Percentiles rank a stretch among this genome's conserved stretches.
These are phyloP conservation scores for Brachypodium distachyon DNA, from an alignment of 202 grass and related monocot genomes.

Conservation along the genomic window DNA sequence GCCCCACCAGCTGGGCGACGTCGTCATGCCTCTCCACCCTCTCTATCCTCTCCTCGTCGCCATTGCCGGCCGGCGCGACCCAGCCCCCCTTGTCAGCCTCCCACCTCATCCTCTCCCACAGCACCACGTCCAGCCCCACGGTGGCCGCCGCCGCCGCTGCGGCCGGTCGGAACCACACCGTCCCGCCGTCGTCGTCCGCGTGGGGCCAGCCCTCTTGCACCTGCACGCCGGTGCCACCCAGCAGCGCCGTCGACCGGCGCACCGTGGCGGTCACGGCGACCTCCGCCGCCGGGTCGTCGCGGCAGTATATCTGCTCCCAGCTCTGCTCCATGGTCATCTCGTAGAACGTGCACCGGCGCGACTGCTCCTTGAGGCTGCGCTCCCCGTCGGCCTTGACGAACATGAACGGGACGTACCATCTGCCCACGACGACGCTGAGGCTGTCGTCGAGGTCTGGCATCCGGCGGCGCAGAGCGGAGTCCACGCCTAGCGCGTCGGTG, in stretches of 20 bases:
- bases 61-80: neutral
- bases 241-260: neutral
- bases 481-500: neutral
- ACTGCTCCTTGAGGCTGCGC: neutral
- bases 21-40: constrained; percentile 23
- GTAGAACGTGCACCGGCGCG: constrained; percentile 17
- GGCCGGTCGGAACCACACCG: constrained; percentile 31
- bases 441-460: neutral
- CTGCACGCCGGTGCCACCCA: neutral
- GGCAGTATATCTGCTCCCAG: constrained; percentile 20
- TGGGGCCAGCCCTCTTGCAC: neutral
- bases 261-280: constrained; percentile 9
- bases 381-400: constrained; percentile 15
- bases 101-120: constrained; percentile 44
- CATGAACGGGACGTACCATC: constrained; percentile 41
- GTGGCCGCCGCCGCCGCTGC: neutral
- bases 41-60: constrained; percentile 8
- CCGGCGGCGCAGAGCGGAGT: neutral
- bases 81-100: constrained; percentile 20
- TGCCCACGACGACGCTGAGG: constrained; percentile 3
- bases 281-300: neutral
- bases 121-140: neutral
- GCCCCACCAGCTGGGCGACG: no score
- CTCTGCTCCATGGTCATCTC: constrained; percentile 22
- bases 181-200: neutral